phyloP scores from a whole-genome alignment of 257 asterid genomes.

The Sherardia arvensis region DNA sequence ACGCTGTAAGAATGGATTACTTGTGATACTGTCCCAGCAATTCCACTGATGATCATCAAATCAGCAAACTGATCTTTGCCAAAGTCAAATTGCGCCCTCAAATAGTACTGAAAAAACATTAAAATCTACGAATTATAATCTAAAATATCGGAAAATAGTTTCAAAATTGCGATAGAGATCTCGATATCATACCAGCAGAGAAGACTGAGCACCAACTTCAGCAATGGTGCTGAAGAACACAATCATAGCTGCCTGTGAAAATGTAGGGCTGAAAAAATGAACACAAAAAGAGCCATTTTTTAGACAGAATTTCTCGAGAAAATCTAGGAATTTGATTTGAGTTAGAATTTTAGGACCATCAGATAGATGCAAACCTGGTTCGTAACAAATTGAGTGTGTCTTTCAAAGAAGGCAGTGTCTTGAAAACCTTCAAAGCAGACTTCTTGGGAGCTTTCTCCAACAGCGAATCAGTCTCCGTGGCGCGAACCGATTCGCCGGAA shows the following conservation, averaged over 20 bases:
- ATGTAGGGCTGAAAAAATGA: conserved; percentile 49
- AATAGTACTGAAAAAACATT: conserved; percentile 47
- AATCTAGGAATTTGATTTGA: neutral
- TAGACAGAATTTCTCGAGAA: neutral
- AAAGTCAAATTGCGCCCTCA: conserved; percentile 86
- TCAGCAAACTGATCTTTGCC: conserved; percentile 89
- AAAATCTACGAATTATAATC: neutral
- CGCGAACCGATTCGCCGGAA: conserved; percentile 6
- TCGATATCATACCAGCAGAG: conserved; percentile 42
- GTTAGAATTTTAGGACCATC: neutral
- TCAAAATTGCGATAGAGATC: neutral
- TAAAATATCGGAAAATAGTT: neutral
- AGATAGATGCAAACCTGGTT: conserved; percentile 40
- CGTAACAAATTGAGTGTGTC: conserved; percentile 53
- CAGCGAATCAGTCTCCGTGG: conserved; percentile 49
- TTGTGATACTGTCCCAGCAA: conserved; percentile 79
- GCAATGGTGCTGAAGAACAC: conserved; percentile 59
- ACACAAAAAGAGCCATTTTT: neutral
- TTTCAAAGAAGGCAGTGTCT: conserved; percentile 43
- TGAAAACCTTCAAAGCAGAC: conserved; percentile 33
- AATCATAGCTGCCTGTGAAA: conserved; percentile 72
- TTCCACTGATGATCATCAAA: conserved; percentile 66
- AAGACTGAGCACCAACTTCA: conserved; percentile 64
- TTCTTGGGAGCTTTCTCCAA: conserved; percentile 49
- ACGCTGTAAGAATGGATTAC: conserved; percentile 18